Evolutionary conservation across 2,329 filamentous ascomycete genomes (phyloP), one percentile per base, ranked within the genome.

Genomic region (Colletotrichum caudatum): DNA sequence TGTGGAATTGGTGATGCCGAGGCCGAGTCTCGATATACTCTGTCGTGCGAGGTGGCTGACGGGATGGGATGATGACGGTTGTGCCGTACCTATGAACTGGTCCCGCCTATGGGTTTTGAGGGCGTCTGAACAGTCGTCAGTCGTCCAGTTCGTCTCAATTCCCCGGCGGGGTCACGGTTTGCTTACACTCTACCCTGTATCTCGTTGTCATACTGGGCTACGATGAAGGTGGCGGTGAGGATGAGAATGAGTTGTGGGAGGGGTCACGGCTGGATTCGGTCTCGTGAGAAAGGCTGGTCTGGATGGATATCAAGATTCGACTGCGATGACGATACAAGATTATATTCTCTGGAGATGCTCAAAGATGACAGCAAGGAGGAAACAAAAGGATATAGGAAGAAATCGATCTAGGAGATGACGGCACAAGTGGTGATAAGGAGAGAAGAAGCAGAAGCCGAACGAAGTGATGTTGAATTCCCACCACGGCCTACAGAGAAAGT

Each of bases 21-120:
- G 7, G 33, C 14, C 16, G 16, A 41, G 9, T 23, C 18, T 48
- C n/a, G n/a, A 3, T 29, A 44, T 33, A 50, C 50, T 57, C 11
- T 48, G 51, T 39, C 44, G 29, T 33, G 50, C 29, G 20, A 33
- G 39, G 14, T 50, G 37, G 50, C 39, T 44, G 23, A 39, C 5
- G 46, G 18, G 41, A 57, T 48, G 35, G n/a, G 20, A 33, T 23
- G 39, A 54, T 18, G n/a, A 26, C 35, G 29, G 60, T n/a, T 51
- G 48, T 61, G 50, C 26, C 81, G 71, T 84, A 92, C 93, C 87
- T 82, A 94, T 94, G 77, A 98, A 90, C 81, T 98, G 95, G 80
- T 98, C 95, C 79, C 95, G 88, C 66, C 95, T 90, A 84, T 98
- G 95, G 64, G 94, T 95, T 88, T 97, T 90, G 78, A 89, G 85